These are phyloP conservation scores for Diplodia mutila DNA, from an alignment of 2,329 filamentous ascomycete species.

Conservation along the genomic window DNA sequence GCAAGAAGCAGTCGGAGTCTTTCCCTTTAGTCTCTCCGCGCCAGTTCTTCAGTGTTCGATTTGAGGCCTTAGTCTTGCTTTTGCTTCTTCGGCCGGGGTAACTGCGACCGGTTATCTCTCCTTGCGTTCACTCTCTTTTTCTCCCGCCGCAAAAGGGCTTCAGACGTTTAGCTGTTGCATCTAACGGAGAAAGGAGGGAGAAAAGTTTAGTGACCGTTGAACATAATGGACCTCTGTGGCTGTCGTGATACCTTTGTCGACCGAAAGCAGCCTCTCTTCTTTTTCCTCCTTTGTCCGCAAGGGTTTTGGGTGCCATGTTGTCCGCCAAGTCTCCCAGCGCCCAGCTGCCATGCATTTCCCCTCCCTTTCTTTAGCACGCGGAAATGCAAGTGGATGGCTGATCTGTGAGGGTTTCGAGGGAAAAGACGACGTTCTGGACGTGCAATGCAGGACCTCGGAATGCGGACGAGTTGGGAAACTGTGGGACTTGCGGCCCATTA, in stretches of 20 bases:
- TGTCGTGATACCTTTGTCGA: not conserved
- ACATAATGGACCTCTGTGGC: not conserved
- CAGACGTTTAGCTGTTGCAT: not conserved
- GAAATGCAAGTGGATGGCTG: not conserved
- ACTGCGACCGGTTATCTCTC: too few species aligned
- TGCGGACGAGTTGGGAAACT: not conserved
- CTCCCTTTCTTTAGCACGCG: not conserved
- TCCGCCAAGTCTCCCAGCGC: not conserved
- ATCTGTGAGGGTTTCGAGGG: not conserved
- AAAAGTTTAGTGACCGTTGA: not conserved
- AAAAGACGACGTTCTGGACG: not conserved
- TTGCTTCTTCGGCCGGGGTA: not conserved
- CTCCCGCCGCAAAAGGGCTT: not conserved
- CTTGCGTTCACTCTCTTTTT: not conserved
- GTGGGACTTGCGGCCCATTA: not conserved
- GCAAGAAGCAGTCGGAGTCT: not conserved
- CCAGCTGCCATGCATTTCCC: constrained; percentile 24
- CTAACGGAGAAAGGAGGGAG: not conserved
- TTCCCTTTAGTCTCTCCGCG: too few species aligned
- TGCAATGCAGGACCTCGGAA: not conserved
- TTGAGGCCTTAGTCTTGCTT: too few species aligned
- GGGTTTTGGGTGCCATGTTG: not conserved
- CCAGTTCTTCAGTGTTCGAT: too few species aligned
- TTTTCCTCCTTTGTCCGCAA: not conserved
- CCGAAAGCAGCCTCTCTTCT: not conserved